Evolutionary conservation across 306 rosid species (phyloP), one percentile per base, ranked within the genome.

Genomic region (Castanopsis chinensis): DNA sequence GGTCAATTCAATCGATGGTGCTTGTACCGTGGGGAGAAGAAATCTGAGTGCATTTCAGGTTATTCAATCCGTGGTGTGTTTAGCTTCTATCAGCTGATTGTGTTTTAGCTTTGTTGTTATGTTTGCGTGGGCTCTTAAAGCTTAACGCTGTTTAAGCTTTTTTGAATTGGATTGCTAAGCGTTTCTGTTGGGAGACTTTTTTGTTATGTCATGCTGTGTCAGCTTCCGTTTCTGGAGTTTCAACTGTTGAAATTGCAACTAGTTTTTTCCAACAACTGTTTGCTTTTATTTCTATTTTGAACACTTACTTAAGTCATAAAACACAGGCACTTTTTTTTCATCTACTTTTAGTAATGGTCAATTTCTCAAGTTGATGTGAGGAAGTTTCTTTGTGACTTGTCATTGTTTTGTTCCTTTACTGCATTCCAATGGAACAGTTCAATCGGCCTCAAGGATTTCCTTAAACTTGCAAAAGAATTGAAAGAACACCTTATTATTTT

Each of bases 1-100:
- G 76, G 80, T 76, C 70, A 53, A 57, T 82, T 78, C 21, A 72
- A 60, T 85, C 92, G 79, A 84, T 86, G 94, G 93, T 49, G 53
- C 83, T 2, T 61, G 37, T 60, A 51, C 86, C 87, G 79, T 71
- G 85, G 88, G 87, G 73, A 61, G 85, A 84, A 81, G 89, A 85
- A 83, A 84, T 83, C 89, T 86, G 87, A 79, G 72, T 76, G 43
- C 76, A 71, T 78, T 74, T 84, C 92, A 88, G 92, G 87, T 84
- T 83, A 80, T 79, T 80, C 78, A 32, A 45, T 77, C 87, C 85
- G 78, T 74, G 87, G 83, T 53, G 84, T 75, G 80, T 80, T 83
- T 20, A 77, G 83, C 68, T 80, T 57, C 72, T 75, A 49, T 80
- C 76, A 72, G 87, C 80, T 80, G 58, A 37, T 70, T 69, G n/a